Evolutionary conservation across 352 stramenopile genomes (phyloP).

Genomic region (Globisporangium nagaii): DNA sequence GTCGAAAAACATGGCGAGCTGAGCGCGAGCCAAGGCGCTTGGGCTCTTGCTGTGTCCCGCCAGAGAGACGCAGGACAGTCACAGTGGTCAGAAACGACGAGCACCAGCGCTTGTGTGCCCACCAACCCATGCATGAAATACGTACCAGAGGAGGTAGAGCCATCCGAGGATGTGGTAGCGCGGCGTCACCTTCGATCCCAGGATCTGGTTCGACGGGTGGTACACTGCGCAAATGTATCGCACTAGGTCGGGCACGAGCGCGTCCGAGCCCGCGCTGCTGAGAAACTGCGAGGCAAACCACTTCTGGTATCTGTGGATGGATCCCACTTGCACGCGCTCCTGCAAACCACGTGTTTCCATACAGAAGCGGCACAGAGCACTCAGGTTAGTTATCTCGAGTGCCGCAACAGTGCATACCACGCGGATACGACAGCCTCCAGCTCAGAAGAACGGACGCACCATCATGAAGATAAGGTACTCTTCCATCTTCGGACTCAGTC

Average conservation of each 20-base stretch:
- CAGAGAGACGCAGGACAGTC: neutral
- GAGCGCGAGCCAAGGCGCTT: constrained; percentile 59
- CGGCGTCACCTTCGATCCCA: constrained; percentile 78
- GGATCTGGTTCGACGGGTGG: constrained; percentile 76
- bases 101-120: too few species aligned
- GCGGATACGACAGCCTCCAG: too few species aligned
- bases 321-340: constrained; percentile 70
- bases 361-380: neutral
- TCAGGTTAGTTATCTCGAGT: neutral
- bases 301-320: constrained; percentile 80
- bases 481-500: constrained; percentile 82
- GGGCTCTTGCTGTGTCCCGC: constrained; percentile 50
- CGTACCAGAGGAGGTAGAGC: constrained; percentile 81
- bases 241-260: constrained; percentile 74
- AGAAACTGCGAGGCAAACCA: constrained; percentile 85
- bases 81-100: neutral
- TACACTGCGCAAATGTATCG: constrained; percentile 83
- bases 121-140: too few species aligned
- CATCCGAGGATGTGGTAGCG: constrained; percentile 84
- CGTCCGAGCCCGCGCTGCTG: constrained; percentile 53
- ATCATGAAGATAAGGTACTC: constrained; percentile 86
- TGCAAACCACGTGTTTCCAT: constrained; percentile 7
- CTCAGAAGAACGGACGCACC: constrained; percentile 23
- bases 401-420: neutral
- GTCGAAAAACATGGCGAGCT: constrained; percentile 86